Evolutionary conservation across 2,329 filamentous ascomycete genomes (phyloP).

Genomic region (Aspergillus japonicus): DNA sequence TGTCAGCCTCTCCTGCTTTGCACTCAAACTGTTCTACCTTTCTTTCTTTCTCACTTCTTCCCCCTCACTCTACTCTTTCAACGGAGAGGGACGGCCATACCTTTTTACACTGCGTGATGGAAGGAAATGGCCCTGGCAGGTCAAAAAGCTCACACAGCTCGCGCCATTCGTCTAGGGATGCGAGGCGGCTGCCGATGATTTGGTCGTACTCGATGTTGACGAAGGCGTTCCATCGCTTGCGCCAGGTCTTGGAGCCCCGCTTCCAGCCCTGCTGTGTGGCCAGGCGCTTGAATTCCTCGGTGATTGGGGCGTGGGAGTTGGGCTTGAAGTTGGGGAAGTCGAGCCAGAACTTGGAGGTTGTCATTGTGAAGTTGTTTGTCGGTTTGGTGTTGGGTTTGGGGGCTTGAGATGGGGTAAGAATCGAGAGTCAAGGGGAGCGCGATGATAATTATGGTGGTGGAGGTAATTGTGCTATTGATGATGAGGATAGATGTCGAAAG

Average conservation of each 20-base stretch:
- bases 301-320: conserved; percentile 14
- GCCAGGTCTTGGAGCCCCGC: conserved; percentile 20
- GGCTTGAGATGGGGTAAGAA: background rate
- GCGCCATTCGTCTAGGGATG: conserved; percentile 24
- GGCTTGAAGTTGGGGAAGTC: conserved; percentile 17
- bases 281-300: conserved; percentile 22
- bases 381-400: too few species aligned
- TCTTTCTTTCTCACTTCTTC: too few species aligned
- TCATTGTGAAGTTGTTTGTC: background rate
- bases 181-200: conserved; percentile 11
- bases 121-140: conserved; percentile 13
- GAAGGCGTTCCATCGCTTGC: conserved; percentile 23
- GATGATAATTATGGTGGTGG: background rate
- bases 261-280: conserved; percentile 22
- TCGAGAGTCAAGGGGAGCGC: background rate
- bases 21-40: background rate
- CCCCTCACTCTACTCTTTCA: background rate
- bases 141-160: conserved; percentile 26
- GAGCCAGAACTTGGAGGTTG: conserved; percentile 11
- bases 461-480: background rate
- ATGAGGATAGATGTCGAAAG: too few species aligned
- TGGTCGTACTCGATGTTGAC: conserved; percentile 22
- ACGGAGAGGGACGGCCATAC: conserved; percentile 10
- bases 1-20: background rate
- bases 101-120: conserved; percentile 30